phyloP scores from a whole-genome alignment of 2,329 filamentous ascomycete species.

The Arthrobotrys sphaeroides region DNA sequence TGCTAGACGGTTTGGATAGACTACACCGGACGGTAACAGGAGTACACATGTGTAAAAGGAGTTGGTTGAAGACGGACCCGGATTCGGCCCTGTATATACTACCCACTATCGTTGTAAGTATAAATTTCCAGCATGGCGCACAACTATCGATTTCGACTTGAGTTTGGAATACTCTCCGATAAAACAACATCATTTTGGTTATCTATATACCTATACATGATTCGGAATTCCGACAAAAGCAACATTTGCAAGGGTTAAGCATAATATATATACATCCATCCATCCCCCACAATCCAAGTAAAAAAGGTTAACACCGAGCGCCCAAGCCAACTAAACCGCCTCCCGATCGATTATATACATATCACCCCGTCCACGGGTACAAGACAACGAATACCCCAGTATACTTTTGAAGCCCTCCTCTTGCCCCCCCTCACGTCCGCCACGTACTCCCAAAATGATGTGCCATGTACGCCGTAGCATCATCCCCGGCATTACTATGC shows the following conservation, averaged over 20 bases:
- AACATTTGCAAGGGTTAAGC: too few relatives aligned
- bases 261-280: too few relatives aligned
- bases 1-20: constrained; percentile 72
- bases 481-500: constrained; percentile 27
- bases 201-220: too few relatives aligned
- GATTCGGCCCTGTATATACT: not conserved
- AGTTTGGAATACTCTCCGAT: not conserved
- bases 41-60: not conserved
- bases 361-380: too few relatives aligned
- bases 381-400: not conserved
- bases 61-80: not conserved
- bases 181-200: not conserved
- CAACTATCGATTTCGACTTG: not conserved
- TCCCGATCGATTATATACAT: not conserved
- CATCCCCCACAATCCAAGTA: not conserved
- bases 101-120: not conserved
- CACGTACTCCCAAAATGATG: constrained; percentile 12
- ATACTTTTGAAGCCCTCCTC: too few relatives aligned
- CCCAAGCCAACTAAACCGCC: not conserved
- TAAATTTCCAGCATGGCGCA: too few relatives aligned
- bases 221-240: too few relatives aligned
- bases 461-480: constrained; percentile 16
- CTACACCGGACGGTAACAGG: not conserved
- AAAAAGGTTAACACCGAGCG: constrained; percentile 1
- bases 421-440: not conserved